Evolutionary conservation across 2,329 filamentous ascomycete genomes (phyloP).

Genomic region (Rugonectria rugulosa): DNA sequence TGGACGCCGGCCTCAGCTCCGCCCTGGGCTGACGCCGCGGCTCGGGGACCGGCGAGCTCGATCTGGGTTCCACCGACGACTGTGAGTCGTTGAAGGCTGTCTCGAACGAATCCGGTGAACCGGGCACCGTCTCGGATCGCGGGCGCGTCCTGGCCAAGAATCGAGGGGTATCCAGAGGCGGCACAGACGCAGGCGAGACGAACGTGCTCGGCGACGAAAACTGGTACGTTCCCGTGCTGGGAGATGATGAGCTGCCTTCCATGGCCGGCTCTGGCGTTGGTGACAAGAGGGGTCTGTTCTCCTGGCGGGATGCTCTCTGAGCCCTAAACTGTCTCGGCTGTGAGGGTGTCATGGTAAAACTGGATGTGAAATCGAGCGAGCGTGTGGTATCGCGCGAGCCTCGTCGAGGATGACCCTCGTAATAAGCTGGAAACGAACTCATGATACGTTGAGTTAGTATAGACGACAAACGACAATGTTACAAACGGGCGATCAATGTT

Average conservation of each 20-base stretch:
- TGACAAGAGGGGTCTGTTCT: too few relatives aligned
- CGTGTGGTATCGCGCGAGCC: conserved; percentile 1
- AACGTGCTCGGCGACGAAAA: too few relatives aligned
- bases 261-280: too few relatives aligned
- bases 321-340: background rate
- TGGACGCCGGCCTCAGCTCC: conserved; percentile 23
- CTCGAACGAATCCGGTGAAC: background rate
- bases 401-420: background rate
- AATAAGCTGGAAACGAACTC: conserved; percentile 5
- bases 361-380: conserved; percentile 4
- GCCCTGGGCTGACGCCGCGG: background rate
- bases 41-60: background rate
- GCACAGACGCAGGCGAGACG: background rate
- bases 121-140: background rate
- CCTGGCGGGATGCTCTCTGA: background rate
- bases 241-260: too few relatives aligned
- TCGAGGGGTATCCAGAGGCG: background rate
- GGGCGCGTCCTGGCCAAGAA: background rate
- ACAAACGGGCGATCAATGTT: too few relatives aligned
- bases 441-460: background rate
- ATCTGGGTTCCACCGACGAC: background rate
- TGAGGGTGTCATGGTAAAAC: background rate
- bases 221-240: too few relatives aligned
- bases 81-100: background rate
- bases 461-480: background rate